These are phyloP conservation scores for Plenodomus tracheiphilus DNA, from an alignment of 2,329 filamentous ascomycete species.

Conservation along the genomic window DNA sequence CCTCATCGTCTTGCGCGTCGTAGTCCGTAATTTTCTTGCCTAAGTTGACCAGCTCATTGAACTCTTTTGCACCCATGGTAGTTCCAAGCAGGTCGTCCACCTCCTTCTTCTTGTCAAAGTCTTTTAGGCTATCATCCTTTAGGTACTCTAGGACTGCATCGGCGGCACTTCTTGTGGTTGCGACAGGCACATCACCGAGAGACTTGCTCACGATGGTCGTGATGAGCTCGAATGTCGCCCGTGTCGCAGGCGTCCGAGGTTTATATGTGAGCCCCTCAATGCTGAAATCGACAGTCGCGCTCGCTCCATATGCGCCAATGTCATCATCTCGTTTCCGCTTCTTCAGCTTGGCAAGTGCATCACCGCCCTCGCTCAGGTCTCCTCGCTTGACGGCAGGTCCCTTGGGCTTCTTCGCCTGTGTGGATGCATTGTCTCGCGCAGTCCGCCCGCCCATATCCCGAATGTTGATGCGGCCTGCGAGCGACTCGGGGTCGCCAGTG, in stretches of 20 bases:
- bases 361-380: slow-evolving; percentile 75
- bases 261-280: slow-evolving; percentile 92
- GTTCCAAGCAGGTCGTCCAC: slow-evolving; percentile 91
- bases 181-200: slow-evolving; percentile 89
- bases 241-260: slow-evolving; percentile 86
- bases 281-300: slow-evolving; percentile 77
- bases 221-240: slow-evolving; percentile 92
- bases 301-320: slow-evolving; percentile 67
- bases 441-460: slow-evolving; percentile 91
- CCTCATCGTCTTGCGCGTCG: slow-evolving; percentile 93
- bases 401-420: slow-evolving; percentile 71
- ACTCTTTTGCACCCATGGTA: slow-evolving; percentile 82
- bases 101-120: slow-evolving; percentile 98
- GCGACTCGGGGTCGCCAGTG: slow-evolving; percentile 94
- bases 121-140: slow-evolving; percentile 94
- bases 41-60: slow-evolving; percentile 94
- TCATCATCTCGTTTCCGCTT: slow-evolving; percentile 78
- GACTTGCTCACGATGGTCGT: slow-evolving; percentile 85
- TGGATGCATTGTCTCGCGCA: slow-evolving; percentile 76
- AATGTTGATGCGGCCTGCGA: slow-evolving; percentile 91
- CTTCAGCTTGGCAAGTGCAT: slow-evolving; percentile 81
- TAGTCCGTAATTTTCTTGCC: slow-evolving; percentile 99
- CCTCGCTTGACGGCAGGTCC: slow-evolving; percentile 74
- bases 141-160: slow-evolving; percentile 88
- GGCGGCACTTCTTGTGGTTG: slow-evolving; percentile 89